These are phyloP conservation scores for Solanum chilense DNA, from an alignment of 257 asterid species.

Conservation along the genomic window DNA sequence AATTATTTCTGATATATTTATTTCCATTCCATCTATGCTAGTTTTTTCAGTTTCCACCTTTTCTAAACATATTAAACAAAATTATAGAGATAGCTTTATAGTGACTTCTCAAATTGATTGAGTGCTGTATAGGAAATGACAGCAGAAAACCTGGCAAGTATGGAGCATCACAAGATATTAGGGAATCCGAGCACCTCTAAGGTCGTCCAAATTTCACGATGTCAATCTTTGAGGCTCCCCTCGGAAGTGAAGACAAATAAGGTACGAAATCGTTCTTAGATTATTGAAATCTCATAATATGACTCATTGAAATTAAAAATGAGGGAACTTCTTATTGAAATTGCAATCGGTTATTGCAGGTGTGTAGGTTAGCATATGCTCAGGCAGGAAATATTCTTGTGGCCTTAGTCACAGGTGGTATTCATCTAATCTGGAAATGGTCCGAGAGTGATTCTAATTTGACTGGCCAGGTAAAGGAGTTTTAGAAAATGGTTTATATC, in stretches of 20 bases:
- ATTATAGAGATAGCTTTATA: neutral
- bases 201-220: constrained; percentile 45
- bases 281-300: neutral
- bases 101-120: neutral
- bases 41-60: neutral
- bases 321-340: neutral
- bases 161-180: constrained; percentile 10
- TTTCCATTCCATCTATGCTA: neutral
- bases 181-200: constrained; percentile 29
- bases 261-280: constrained; percentile 22
- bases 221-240: constrained; percentile 39
- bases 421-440: constrained; percentile 73
- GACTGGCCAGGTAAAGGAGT: constrained; percentile 26
- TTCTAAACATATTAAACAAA: neutral
- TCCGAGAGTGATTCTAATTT: constrained; percentile 8
- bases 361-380: constrained; percentile 60
- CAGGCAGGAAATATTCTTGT: constrained; percentile 52
- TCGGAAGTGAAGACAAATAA: constrained; percentile 27
- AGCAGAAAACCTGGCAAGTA: constrained; percentile 2
- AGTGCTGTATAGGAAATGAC: constrained; percentile 16
- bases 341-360: constrained; percentile 34
- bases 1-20: neutral
- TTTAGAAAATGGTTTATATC: neutral
- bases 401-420: constrained; percentile 59
- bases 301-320: neutral